Percentiles rank a stretch among this genome's conserved stretches.
phyloP scores from a whole-genome alignment of 352 stramenopile species.

The Pythium vanterpoolii region DNA sequence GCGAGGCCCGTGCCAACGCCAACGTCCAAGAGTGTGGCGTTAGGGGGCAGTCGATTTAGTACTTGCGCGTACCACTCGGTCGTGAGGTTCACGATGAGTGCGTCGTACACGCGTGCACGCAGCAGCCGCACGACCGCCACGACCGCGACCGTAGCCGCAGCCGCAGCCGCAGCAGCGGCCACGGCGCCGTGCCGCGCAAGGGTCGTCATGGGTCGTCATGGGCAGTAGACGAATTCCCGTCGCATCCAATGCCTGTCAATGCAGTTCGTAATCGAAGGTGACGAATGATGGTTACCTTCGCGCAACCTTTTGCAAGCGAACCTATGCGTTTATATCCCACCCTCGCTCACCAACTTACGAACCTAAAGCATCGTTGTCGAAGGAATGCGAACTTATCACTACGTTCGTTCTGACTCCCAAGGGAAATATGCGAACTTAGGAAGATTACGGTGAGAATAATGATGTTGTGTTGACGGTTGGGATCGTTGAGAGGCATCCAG shows the following conservation, averaged over 20 bases:
- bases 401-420: too few relatives aligned
- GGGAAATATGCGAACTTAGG: too few relatives aligned
- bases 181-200: constrained; percentile 12
- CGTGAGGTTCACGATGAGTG: constrained; percentile 85
- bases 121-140: constrained; percentile 52
- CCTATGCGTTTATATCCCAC: too few relatives aligned
- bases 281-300: neutral
- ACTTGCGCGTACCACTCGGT: constrained; percentile 89
- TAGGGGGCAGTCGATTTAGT: constrained; percentile 47
- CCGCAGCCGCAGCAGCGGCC: too few relatives aligned
- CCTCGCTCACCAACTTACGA: too few relatives aligned
- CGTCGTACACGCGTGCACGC: constrained; percentile 84
- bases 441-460: too few relatives aligned
- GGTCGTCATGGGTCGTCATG: neutral
- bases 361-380: too few relatives aligned
- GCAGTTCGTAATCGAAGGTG: neutral
- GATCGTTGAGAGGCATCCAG: too few relatives aligned
- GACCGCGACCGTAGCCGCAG: constrained; percentile 34
- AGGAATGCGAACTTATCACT: too few relatives aligned
- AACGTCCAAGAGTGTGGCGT: constrained; percentile 81
- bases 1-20: constrained; percentile 86
- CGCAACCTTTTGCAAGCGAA: neutral
- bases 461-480: too few relatives aligned
- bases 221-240: neutral
- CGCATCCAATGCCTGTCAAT: too few relatives aligned